Percentiles rank a stretch among this genome's conserved stretches.
These are phyloP conservation scores for Linnemannia elongata DNA, from an alignment of 192 early-diverging fungal species.

Conservation along the genomic window DNA sequence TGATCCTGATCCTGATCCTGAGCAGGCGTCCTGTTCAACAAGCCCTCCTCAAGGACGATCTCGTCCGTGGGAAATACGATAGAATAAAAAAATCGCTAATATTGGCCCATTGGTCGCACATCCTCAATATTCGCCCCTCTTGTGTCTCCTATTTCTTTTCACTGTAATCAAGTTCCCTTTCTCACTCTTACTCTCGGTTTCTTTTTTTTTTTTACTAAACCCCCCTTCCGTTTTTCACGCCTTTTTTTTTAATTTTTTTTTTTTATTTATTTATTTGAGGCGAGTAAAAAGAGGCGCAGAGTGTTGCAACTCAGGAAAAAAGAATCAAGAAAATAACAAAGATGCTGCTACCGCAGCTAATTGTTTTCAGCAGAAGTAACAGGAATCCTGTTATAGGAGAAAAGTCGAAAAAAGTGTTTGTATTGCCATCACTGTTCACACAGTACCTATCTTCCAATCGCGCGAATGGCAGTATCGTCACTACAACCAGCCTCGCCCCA, in stretches of 20 bases:
- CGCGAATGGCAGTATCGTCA: background rate
- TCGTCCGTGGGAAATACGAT: background rate
- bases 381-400: background rate
- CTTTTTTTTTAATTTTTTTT: background rate
- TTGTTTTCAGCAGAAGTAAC: background rate
- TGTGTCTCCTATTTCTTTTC: background rate
- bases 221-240: too few relatives aligned
- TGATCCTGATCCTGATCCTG: background rate
- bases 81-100: background rate
- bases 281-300: background rate
- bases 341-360: background rate
- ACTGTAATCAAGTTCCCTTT: background rate
- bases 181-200: background rate
- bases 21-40: background rate
- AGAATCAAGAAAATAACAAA: background rate
- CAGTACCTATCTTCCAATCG: background rate
- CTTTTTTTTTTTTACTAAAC: background rate
- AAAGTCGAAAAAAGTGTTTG: too few relatives aligned
- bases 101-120: background rate
- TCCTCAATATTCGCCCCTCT: background rate
- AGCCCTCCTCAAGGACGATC: background rate
- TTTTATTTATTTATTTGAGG: too few relatives aligned
- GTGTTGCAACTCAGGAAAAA: too few relatives aligned
- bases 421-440: background rate
- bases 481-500: background rate